phyloP scores from a whole-genome alignment of 106 monocot species.

The Agapanthus africanus region DNA sequence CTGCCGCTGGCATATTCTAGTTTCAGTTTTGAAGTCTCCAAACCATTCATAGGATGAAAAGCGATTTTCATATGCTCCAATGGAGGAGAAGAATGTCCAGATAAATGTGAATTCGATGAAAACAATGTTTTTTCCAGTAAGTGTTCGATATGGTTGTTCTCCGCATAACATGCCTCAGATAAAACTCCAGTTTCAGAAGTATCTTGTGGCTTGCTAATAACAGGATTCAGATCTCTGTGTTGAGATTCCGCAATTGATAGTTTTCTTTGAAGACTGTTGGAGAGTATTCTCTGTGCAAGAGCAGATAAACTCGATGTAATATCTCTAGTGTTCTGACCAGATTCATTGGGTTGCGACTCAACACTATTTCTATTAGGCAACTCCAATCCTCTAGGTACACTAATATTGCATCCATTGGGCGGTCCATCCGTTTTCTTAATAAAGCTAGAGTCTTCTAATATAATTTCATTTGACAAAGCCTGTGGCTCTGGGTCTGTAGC shows the following conservation, averaged over 20 bases:
- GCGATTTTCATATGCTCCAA: slow-evolving; percentile 93
- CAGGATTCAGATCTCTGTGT: neutral
- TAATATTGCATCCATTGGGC: slow-evolving; percentile 3
- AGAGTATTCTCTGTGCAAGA: slow-evolving; percentile 53
- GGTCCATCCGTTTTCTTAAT: neutral
- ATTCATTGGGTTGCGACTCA: slow-evolving; percentile 15
- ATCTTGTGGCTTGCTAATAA: slow-evolving; percentile 14
- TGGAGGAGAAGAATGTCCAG: slow-evolving; percentile 68
- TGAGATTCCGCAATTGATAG: slow-evolving; percentile 21
- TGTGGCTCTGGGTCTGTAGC: neutral
- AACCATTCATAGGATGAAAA: slow-evolving; percentile 65
- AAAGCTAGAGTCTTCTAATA: slow-evolving; percentile 4
- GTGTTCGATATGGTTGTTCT: slow-evolving; percentile 18
- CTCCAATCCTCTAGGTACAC: slow-evolving; percentile 13
- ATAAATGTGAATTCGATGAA: slow-evolving; percentile 19
- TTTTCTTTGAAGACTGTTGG: slow-evolving; percentile 52
- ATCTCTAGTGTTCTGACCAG: slow-evolving; percentile 13
- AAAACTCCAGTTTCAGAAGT: slow-evolving; percentile 10
- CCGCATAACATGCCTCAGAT: slow-evolving; percentile 17
- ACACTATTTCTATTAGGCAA: slow-evolving; percentile 2
- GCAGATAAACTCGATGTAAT: slow-evolving; percentile 49
- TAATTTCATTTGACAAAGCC: slow-evolving; percentile 1
- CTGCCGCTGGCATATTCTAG: slow-evolving; percentile 43
- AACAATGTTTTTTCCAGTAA: slow-evolving; percentile 8
- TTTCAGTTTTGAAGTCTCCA: slow-evolving; percentile 45